These are phyloP conservation scores for Cryptococcus sp. DNA, from an alignment of 1,284 basidiomycete genomes.

Conservation along the genomic window DNA sequence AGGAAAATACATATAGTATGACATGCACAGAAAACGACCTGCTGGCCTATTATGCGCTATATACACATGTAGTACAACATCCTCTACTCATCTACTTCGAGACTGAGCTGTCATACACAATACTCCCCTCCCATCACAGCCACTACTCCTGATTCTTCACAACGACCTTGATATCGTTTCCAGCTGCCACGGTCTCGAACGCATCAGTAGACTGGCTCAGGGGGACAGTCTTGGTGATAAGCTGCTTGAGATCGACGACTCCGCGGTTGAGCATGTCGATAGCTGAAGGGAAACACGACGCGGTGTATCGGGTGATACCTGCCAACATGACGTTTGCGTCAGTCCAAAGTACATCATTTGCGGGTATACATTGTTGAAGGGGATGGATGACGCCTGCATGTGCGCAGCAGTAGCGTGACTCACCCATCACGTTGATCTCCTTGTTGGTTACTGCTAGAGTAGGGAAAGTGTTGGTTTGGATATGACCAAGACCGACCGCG, in stretches of 20 bases:
- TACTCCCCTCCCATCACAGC: background rate
- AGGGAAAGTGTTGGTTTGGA: conserved; percentile 46
- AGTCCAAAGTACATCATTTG: too few relatives aligned
- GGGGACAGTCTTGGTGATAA: conserved; percentile 62
- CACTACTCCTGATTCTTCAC: conserved; percentile 44
- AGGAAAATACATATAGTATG: too few relatives aligned
- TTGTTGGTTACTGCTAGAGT: conserved; percentile 58
- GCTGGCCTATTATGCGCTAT: too few relatives aligned
- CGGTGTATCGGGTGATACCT: conserved; percentile 51
- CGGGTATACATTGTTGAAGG: too few relatives aligned
- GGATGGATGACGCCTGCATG: background rate
- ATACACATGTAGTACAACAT: too few relatives aligned
- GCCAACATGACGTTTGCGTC: background rate
- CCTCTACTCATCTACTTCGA: background rate
- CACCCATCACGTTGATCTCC: conserved; percentile 75
- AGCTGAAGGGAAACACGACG: conserved; percentile 54
- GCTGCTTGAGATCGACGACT: conserved; percentile 59
- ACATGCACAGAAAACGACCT: too few relatives aligned
- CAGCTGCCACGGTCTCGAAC: conserved; percentile 58
- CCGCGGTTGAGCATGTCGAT: conserved; percentile 59
- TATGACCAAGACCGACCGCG: conserved; percentile 47
- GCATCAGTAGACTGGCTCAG: conserved; percentile 55
- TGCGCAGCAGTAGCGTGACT: background rate
- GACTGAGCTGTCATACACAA: background rate
- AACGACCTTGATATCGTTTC: conserved; percentile 49